Conservation (phyloP, 768 basidiomycete genomes). For the Leccinum truebloodii region DNA sequence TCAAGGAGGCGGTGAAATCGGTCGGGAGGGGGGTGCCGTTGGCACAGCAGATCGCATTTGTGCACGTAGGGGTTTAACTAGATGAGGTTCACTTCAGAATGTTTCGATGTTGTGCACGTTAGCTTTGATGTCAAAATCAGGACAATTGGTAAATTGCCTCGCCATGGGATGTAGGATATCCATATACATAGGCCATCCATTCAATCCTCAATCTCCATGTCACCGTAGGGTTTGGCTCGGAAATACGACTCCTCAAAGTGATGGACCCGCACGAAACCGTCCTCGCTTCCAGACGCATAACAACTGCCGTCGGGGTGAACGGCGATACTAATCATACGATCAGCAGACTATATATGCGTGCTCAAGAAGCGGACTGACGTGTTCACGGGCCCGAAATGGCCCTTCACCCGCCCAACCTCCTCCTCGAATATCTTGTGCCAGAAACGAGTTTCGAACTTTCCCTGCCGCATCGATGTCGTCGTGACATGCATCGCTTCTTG, state of each 20-base stretch:
- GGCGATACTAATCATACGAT: constrained; percentile 64
- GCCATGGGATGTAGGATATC: neutral
- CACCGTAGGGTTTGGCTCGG: constrained; percentile 88
- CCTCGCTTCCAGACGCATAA: constrained; percentile 96
- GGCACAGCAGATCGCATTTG: constrained; percentile 29
- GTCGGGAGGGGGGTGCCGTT: constrained; percentile 18
- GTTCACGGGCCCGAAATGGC: constrained; percentile 96
- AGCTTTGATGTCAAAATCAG: neutral
- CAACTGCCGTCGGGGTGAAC: constrained; percentile 85
- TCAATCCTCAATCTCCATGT: constrained; percentile 73
- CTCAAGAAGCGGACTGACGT: constrained; percentile 59
- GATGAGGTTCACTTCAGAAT: neutral
- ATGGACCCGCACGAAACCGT: constrained; percentile 90
- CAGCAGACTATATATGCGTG: neutral
- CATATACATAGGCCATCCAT: constrained; percentile 8
- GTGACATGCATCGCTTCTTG: constrained; percentile 98
- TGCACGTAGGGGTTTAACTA: constrained; percentile 30
- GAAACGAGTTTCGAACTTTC: constrained; percentile 97
- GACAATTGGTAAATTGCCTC: constrained; percentile 11
- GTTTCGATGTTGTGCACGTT: neutral
- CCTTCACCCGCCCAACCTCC: constrained; percentile 95
- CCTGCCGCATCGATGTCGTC: constrained; percentile 89
- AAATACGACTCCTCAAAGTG: constrained; percentile 96
- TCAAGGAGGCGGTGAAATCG: constrained; percentile 20
- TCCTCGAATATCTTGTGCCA: constrained; percentile 98